Base-by-base conservation (phyloP, 2,329 filamentous ascomycete species). In the Acephala macrosclerotiorum region DNA sequence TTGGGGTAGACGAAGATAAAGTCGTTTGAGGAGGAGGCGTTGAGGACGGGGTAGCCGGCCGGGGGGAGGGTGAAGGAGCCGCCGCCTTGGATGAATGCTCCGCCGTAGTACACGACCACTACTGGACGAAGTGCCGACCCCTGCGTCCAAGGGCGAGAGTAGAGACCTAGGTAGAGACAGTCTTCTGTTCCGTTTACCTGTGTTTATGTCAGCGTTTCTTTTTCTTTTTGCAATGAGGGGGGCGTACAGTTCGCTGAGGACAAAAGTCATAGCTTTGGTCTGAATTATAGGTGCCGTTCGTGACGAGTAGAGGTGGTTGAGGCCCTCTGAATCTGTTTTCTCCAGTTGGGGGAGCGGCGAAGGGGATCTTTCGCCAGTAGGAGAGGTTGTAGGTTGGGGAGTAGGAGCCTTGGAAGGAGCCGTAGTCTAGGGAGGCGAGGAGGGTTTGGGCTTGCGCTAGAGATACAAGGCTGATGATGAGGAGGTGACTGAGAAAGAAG, bases 361-460 rank as follows among this genome's bases (percentile, higher is more conserved):
- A 90, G 18, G 87, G 87, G 58, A 89, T 87, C 70, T 85, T 87
- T 67, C 82, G 83, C 77, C 82, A 89, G 75, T 87, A 86, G 29
- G 82, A 84, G 49, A 88, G 82, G 71, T 88, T 87, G 71, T 88
- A 87, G 2, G 74, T 70, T 9, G 76, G 67, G 20, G 82, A 81
- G 69, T 85, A 85, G 55, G 81, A 80, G 20, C 86, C 86, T 68
- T 81, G 77, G 67, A 88, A 87, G 20, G 77, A 80, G 33, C 83
- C 83, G 69, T 85, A 85, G 73, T 82, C 80, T 7, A 85, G 77
- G 2, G 71, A 68, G 7, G 80, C 78, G 18, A 80, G 69, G 33
- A 82, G 79, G 35, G 78, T 55, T 61, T 73, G 71, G 57, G 60
- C 58, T 5, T 62, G 12, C 35, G 36, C 18, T 14, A 42, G 58